These are phyloP conservation scores for Hortiboletus campestris DNA, from an alignment of 768 basidiomycete genomes.

Conservation along the genomic window DNA sequence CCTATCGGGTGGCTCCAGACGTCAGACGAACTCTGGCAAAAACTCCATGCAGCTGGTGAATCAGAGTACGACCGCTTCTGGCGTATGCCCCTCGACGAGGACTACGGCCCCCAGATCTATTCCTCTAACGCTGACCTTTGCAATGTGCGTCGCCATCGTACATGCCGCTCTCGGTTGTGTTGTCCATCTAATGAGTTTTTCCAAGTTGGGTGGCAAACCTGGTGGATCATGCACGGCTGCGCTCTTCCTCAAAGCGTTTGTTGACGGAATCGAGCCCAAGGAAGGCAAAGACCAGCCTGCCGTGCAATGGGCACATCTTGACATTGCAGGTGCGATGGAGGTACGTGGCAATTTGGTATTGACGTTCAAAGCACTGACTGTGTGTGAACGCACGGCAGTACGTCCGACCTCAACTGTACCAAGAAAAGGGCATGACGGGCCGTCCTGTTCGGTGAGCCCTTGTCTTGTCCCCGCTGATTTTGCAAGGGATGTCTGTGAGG, in stretches of 20 bases:
- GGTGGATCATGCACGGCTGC: conserved; percentile 81
- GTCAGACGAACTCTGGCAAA: conserved; percentile 72
- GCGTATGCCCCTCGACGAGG: conserved; percentile 87
- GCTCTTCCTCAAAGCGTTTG: conserved; percentile 82
- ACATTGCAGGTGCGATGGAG: conserved; percentile 81
- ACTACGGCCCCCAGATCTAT: conserved; percentile 73
- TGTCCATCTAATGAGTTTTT: conserved; percentile 1
- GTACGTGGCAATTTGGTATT: conserved; percentile 33
- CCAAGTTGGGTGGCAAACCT: conserved; percentile 66
- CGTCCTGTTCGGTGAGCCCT: conserved; percentile 69
- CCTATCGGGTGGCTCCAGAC: conserved; percentile 39
- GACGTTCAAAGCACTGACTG: neutral
- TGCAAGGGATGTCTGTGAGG: neutral
- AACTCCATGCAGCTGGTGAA: conserved; percentile 67
- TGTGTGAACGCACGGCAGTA: conserved; percentile 32
- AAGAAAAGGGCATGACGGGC: conserved; percentile 76
- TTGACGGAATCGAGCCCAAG: conserved; percentile 66
- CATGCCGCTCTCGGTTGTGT: no score
- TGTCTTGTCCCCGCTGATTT: neutral
- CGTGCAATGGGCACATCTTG: conserved; percentile 84
- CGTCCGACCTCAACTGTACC: conserved; percentile 56
- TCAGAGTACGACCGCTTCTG: conserved; percentile 81
- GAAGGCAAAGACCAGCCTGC: conserved; percentile 50
- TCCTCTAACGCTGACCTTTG: conserved; percentile 78
- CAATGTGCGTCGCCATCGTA: conserved; percentile 38